Conservation (phyloP, 768 basidiomycete genomes). For the Agrocybe praecox region DNA sequence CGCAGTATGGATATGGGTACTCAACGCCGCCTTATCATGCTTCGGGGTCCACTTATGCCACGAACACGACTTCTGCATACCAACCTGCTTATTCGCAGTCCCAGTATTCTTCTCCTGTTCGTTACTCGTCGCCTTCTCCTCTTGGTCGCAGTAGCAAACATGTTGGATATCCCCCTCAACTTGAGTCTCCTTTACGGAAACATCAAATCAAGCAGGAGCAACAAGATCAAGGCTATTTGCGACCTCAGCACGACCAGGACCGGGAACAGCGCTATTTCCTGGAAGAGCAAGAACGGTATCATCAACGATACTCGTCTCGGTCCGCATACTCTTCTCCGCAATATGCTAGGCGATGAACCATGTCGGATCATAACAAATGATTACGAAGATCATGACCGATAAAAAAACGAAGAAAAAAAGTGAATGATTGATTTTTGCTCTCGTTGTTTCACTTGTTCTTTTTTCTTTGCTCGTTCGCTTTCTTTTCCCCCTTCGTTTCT, state of each 20-base stretch:
- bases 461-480: neutral
- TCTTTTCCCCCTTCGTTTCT: neutral
- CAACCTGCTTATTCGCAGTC: slow-evolving; percentile 6
- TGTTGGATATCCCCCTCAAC: neutral
- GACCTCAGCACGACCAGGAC: neutral
- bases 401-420: neutral
- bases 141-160: neutral
- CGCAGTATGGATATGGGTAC: slow-evolving; percentile 1
- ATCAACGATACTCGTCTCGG: neutral
- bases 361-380: neutral
- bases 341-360: neutral
- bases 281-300: neutral
- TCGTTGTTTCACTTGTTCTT: neutral
- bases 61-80: neutral
- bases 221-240: neutral
- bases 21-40: slow-evolving; percentile 2
- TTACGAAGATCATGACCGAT: neutral
- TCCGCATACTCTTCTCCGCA: slow-evolving; percentile 11
- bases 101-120: slow-evolving; percentile 12
- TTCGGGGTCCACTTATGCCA: neutral
- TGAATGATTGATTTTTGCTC: too few species aligned
- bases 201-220: neutral
- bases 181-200: neutral
- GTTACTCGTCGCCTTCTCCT: neutral
- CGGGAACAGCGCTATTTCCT: neutral